These are phyloP conservation scores for Xanthoconium stramineum DNA, from an alignment of 768 basidiomycete genomes.

Conservation along the genomic window DNA sequence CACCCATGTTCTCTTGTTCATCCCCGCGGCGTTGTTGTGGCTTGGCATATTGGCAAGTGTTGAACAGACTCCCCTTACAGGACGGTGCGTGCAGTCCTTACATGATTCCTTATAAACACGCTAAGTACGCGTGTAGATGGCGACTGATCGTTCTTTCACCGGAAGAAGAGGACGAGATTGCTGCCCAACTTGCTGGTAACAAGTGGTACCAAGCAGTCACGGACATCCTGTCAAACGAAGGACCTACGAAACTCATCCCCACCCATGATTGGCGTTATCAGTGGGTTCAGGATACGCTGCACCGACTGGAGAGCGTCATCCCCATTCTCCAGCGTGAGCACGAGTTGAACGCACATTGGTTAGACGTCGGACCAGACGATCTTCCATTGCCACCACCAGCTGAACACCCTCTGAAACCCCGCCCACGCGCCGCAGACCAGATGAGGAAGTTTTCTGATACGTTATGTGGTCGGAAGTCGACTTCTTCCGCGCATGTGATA, in stretches of 20 bases:
- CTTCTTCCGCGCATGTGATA: conserved; percentile 51
- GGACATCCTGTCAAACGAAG: conserved; percentile 69
- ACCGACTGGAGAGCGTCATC: conserved; percentile 71
- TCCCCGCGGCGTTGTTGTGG: conserved; percentile 63
- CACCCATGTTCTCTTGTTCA: conserved; percentile 53
- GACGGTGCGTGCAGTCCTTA: conserved; percentile 54
- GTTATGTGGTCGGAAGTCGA: conserved; percentile 42
- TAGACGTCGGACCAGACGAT: conserved; percentile 45
- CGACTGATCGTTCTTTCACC: conserved; percentile 86
- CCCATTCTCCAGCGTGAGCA: conserved; percentile 62
- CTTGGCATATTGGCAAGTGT: conserved; percentile 67
- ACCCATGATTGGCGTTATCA: conserved; percentile 82
- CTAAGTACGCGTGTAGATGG: conserved; percentile 51
- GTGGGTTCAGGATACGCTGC: conserved; percentile 83
- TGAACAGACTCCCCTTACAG: conserved; percentile 82
- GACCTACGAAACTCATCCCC: conserved; percentile 61
- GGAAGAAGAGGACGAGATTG: conserved; percentile 88
- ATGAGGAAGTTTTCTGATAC: conserved; percentile 57
- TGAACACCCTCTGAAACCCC: conserved; percentile 74
- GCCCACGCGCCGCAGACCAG: conserved; percentile 73
- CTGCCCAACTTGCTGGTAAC: conserved; percentile 72
- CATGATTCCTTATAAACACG: not conserved
- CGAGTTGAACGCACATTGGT: conserved; percentile 55
- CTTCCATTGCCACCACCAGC: conserved; percentile 78
- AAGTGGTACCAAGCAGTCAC: conserved; percentile 87